Base-by-base conservation (phyloP, 345 rosid genomes). In the Melaleuca alternifolia region DNA sequence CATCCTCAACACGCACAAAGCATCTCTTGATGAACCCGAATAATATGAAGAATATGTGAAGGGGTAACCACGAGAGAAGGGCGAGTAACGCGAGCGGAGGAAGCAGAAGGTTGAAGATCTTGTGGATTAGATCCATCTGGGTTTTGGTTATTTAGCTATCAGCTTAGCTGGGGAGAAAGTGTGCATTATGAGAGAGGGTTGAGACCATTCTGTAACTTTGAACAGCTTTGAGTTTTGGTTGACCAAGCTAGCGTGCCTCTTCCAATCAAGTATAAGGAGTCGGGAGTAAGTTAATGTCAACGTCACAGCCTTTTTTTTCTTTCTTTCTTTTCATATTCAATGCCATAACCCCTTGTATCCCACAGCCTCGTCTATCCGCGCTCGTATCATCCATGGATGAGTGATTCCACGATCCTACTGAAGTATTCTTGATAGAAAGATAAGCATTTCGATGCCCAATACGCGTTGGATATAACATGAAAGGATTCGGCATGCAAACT, bases 1-100 rank as follows among this genome's bases (percentile, higher is more conserved):
- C 87, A 87, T 93, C 92, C 83, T 30, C 83, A 5, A 87, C 11
- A 28, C 24, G 77, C 16, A 15, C 11, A 50, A 91, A 5, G 13
- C 82, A 41, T 88, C 87, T 90, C 71, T n/a, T 59, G 71, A 59
- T 59, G 37, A 59, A 7, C 71, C 71, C 5, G 71, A 59, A 18
- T 7, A 59, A 59, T n/a, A 59, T 33, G 65, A 54, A 83, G 51
- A 88, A 11, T 13, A 87, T 23, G 85, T 85, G 88, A 11, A 87
- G 71, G 21, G 92, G 93, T 18, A 85, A 71, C 56, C 89, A n/a
- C 10, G 90, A 6, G n/a, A 89, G 26, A 10, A 90, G 71, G 6
- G 75, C 30, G 2, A 86, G 15, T 16, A 91, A 50, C 2, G 89
- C 28, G 5, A 91, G 24, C 65, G 88, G 92, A 86, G 92, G 89